Conservation (phyloP, 768 basidiomycete genomes). For the Lactarius hatsudake region DNA sequence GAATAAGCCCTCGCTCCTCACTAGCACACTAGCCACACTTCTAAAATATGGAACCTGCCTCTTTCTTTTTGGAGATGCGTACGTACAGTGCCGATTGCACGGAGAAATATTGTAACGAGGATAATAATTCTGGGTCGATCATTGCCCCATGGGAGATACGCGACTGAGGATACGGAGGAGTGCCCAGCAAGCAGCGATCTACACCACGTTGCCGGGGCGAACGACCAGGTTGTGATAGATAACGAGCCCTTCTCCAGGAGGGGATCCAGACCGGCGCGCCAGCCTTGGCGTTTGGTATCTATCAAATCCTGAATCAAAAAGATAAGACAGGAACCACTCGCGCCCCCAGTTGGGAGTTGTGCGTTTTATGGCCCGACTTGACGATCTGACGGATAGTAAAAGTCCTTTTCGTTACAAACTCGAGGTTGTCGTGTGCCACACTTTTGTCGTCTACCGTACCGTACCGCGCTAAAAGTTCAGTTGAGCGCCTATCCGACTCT, state of each 20-base stretch:
- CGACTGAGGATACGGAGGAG: background rate
- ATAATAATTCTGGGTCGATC: no score
- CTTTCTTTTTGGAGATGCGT: background rate
- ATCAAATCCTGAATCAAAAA: background rate
- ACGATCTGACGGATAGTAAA: background rate
- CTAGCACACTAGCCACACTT: no score
- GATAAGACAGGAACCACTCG: conserved; percentile 1
- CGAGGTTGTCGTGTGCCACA: background rate
- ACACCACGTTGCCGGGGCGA: background rate
- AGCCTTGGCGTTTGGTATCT: background rate
- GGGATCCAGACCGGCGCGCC: background rate
- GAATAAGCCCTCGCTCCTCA: background rate
- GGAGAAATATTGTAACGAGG: background rate
- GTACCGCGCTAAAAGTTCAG: background rate
- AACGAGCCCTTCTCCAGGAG: background rate
- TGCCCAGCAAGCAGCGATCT: background rate
- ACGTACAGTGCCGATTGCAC: background rate
- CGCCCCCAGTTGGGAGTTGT: background rate
- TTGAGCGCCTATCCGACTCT: background rate
- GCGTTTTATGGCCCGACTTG: background rate
- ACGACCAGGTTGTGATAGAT: background rate
- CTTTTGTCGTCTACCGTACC: background rate
- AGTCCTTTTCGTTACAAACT: background rate
- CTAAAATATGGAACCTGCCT: background rate
- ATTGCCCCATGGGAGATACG: background rate